Conservation (phyloP, 352 stramenopile species). For the Phytopythium cucurbitacearum region DNA sequence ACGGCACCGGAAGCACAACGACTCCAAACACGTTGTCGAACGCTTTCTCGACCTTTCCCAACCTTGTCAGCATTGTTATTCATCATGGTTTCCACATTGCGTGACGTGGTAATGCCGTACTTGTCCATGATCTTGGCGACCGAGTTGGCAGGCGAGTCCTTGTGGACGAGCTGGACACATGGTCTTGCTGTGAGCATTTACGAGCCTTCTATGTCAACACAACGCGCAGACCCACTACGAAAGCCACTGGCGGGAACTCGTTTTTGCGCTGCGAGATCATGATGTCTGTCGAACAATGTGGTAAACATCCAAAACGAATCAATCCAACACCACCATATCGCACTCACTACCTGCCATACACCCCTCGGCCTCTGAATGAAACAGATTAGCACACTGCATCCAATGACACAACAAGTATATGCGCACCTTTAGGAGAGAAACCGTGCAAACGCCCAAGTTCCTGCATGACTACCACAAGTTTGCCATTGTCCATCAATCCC, state of each 20-base stretch:
- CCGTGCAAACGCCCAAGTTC: conserved; percentile 52
- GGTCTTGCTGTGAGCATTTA: background rate
- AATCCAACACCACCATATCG: background rate
- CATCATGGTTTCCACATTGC: no score
- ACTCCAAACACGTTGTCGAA: conserved; percentile 58
- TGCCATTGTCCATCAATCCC: conserved; percentile 1
- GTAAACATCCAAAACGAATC: background rate
- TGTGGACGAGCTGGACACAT: conserved; percentile 30
- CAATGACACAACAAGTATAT: background rate
- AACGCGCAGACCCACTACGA: conserved; percentile 37
- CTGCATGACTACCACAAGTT: conserved; percentile 30
- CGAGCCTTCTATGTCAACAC: conserved; percentile 2
- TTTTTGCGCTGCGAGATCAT: conserved; percentile 76
- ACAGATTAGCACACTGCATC: background rate
- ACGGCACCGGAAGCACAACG: conserved; percentile 36
- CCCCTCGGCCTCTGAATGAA: conserved; percentile 30
- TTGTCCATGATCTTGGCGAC: conserved; percentile 40
- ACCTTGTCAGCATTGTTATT: conserved; percentile 13
- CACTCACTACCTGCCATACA: conserved; percentile 42
- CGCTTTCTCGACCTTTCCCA: conserved; percentile 52
- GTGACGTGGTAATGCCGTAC: conserved; percentile 9
- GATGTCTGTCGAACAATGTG: conserved; percentile 35
- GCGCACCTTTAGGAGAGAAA: conserved; percentile 41
- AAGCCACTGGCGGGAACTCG: conserved; percentile 61
- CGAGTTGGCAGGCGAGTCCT: conserved; percentile 25